Conservation (phyloP, 768 basidiomycete genomes). For the Coprinopsis cinerea region DNA sequence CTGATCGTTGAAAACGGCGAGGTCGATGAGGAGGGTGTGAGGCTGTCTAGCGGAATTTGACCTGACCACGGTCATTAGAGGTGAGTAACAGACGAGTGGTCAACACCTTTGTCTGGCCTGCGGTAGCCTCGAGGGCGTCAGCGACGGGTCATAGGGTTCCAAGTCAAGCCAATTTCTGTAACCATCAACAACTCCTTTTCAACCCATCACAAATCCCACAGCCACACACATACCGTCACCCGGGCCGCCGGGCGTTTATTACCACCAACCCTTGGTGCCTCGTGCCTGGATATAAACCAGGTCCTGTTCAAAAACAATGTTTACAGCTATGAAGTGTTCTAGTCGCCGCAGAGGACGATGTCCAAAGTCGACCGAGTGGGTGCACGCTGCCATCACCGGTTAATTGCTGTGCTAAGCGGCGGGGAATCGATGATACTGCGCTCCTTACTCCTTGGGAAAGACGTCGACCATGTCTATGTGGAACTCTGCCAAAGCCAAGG, state of each 20-base stretch:
- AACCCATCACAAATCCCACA: slow-evolving; percentile 7
- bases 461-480: slow-evolving; percentile 41
- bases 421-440: no score
- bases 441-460: no score
- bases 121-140: neutral
- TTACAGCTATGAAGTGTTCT: no score
- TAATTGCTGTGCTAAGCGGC: neutral
- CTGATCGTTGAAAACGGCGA: slow-evolving; percentile 23
- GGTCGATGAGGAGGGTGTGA: slow-evolving; percentile 34
- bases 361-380: no score
- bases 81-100: neutral
- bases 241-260: no score
- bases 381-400: no score
- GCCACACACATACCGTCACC: no score
- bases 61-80: slow-evolving; percentile 27
- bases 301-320: no score
- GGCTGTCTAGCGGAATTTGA: slow-evolving; percentile 31
- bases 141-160: slow-evolving; percentile 3
- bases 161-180: slow-evolving; percentile 1
- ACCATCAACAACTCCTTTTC: slow-evolving; percentile 4
- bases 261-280: no score
- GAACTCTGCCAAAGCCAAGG: slow-evolving; percentile 48
- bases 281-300: no score
- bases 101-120: slow-evolving; percentile 2
- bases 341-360: no score